A percentile compares a stretch with the other conserved stretches of the same genome.
phyloP scores from a whole-genome alignment of 495 filamentous ascomycete genomes.

The Parathielavia appendiculata region DNA sequence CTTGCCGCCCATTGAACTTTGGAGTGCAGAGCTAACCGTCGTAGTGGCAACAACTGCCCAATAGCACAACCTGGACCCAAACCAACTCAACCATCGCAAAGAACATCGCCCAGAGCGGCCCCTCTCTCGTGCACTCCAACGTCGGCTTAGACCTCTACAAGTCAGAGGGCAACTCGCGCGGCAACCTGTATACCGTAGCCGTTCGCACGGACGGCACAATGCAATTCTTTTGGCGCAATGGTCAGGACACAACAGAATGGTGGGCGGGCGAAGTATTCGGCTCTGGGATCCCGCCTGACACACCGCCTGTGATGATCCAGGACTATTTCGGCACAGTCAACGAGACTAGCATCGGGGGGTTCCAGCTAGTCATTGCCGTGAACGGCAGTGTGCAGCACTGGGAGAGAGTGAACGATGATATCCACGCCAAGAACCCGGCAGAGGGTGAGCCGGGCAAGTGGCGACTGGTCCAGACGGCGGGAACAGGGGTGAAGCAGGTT shows the following conservation, averaged over 20 bases:
- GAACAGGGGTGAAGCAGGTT: slow-evolving; percentile 12
- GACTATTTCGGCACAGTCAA: slow-evolving; percentile 16
- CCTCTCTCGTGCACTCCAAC: slow-evolving; percentile 22
- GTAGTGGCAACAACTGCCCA: slow-evolving; percentile 17
- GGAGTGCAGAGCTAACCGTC: neutral
- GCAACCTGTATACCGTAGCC: slow-evolving; percentile 22
- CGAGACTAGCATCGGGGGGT: slow-evolving; percentile 16
- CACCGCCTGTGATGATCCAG: slow-evolving; percentile 23
- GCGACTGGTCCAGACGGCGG: slow-evolving; percentile 12
- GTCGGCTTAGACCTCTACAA: slow-evolving; percentile 18
- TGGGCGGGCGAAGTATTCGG: slow-evolving; percentile 20
- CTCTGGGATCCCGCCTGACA: slow-evolving; percentile 8
- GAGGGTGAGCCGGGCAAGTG: slow-evolving; percentile 16
- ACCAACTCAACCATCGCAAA: slow-evolving; percentile 11
- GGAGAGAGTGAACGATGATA: slow-evolving; percentile 9
- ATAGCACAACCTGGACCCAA: slow-evolving; percentile 13
- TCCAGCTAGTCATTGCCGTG: slow-evolving; percentile 19
- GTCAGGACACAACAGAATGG: slow-evolving; percentile 6
- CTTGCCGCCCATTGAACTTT: no score
- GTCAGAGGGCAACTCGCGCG: neutral
- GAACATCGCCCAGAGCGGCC: slow-evolving; percentile 19
- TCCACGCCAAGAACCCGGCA: neutral
- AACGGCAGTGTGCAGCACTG: slow-evolving; percentile 25
- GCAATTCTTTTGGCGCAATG: slow-evolving; percentile 22
- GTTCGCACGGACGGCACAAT: slow-evolving; percentile 16